Percentiles rank a stretch among this genome's conserved stretches.
Evolutionary conservation across 345 rosid species (phyloP).

Genomic region (Abelmoschus esculentus): DNA sequence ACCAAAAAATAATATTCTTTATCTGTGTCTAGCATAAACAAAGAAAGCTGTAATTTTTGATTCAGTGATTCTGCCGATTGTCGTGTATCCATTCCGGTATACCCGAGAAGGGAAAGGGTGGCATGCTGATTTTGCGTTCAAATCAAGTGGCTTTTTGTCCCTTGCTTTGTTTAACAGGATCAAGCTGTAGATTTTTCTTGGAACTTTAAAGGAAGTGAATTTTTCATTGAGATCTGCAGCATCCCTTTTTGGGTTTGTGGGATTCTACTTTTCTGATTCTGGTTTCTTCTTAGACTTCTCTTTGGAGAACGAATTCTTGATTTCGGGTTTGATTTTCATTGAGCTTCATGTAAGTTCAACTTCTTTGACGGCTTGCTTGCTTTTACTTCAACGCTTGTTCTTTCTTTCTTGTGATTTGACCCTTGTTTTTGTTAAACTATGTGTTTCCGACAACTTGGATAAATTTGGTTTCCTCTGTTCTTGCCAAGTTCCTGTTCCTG

Average conservation of each 20-base stretch:
- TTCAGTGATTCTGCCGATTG: background rate
- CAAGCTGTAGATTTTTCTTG: constrained; percentile 1
- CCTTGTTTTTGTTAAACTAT: background rate
- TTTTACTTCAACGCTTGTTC: background rate
- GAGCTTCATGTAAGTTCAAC: constrained; percentile 5
- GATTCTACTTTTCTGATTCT: background rate
- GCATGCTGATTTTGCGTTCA: background rate
- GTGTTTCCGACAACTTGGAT: background rate
- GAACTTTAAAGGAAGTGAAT: background rate
- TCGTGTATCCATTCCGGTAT: background rate
- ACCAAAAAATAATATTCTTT: background rate
- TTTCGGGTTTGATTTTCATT: background rate
- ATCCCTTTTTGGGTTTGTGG: background rate
- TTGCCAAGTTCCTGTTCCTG: background rate
- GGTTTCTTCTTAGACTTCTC: background rate
- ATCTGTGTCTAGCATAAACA: background rate
- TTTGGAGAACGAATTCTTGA: background rate
- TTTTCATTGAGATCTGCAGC: background rate
- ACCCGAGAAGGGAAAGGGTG: background rate
- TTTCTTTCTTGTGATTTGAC: background rate
- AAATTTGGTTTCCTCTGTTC: background rate
- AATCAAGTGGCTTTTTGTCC: background rate
- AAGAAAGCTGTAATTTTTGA: background rate
- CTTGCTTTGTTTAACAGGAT: background rate
- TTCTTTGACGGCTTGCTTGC: background rate